Conservation (phyloP, 805 yeast species). For the Candida coquimbonensis region DNA sequence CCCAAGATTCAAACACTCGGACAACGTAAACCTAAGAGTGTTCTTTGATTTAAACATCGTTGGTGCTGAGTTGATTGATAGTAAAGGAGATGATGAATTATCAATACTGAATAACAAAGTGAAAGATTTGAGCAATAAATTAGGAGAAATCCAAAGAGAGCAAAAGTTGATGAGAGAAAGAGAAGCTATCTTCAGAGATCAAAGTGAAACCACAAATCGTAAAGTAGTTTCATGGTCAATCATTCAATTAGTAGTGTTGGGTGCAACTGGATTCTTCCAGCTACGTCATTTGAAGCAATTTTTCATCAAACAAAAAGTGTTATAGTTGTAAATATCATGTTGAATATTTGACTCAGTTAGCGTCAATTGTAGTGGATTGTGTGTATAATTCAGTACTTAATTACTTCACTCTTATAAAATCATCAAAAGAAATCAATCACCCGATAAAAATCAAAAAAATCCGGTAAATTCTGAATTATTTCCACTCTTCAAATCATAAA, state of each 20-base stretch:
- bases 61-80: slow-evolving; percentile 57
- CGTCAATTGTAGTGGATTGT: background rate
- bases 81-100: slow-evolving; percentile 47
- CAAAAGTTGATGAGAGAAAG: slow-evolving; percentile 58
- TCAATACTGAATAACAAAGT: slow-evolving; percentile 49
- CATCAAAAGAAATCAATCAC: too few relatives aligned
- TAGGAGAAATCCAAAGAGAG: slow-evolving; percentile 55
- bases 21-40: slow-evolving; percentile 56
- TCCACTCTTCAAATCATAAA: too few relatives aligned
- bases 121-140: slow-evolving; percentile 47
- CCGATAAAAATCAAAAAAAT: too few relatives aligned
- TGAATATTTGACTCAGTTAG: background rate
- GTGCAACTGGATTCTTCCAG: slow-evolving; percentile 69
- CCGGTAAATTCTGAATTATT: too few relatives aligned
- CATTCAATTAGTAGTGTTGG: slow-evolving; percentile 60
- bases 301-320: slow-evolving; percentile 82
- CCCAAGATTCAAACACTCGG: slow-evolving; percentile 36
- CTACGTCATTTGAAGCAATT: slow-evolving; percentile 69
- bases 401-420: too few relatives aligned
- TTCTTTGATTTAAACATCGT: slow-evolving; percentile 68
- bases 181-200: slow-evolving; percentile 72
- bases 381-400: too few relatives aligned
- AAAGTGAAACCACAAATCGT: slow-evolving; percentile 67
- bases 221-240: slow-evolving; percentile 70
- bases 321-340: slow-evolving; percentile 29